Conservation (phyloP, 192 early-diverging fungal species). For the Podila epicladia region DNA sequence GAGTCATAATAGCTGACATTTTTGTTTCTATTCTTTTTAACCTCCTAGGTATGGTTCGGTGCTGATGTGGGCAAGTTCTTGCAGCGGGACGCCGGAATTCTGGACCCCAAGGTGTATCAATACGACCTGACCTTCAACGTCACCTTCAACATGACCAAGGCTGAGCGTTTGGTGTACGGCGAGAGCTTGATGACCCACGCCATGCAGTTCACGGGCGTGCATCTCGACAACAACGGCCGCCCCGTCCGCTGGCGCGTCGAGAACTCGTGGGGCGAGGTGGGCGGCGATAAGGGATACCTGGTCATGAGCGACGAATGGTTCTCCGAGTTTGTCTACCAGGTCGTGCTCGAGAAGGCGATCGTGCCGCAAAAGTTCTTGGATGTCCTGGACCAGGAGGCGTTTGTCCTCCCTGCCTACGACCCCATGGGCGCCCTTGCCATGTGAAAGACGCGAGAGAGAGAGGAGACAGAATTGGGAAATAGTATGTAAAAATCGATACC, state of each 20-base stretch:
- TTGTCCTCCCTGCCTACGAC: conserved; percentile 79
- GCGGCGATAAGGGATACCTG: conserved; percentile 79
- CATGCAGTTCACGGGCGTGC: conserved; percentile 83
- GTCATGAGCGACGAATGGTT: conserved; percentile 86
- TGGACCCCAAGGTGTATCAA: conserved; percentile 72
- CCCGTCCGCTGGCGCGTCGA: conserved; percentile 81
- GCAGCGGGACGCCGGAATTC: conserved; percentile 60
- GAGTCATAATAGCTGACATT: background rate
- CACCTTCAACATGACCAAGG: conserved; percentile 68
- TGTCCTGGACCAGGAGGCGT: conserved; percentile 69
- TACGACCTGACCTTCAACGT: conserved; percentile 74
- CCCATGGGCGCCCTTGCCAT: conserved; percentile 78
- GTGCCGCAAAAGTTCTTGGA: conserved; percentile 67
- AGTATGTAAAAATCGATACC: background rate
- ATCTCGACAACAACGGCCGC: conserved; percentile 68
- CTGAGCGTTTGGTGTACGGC: conserved; percentile 73
- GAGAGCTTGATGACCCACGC: conserved; percentile 84
- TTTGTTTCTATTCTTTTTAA: background rate
- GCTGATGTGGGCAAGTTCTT: conserved; percentile 78
- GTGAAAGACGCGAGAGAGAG: background rate
- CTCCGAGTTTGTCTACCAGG: conserved; percentile 81
- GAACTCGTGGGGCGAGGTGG: conserved; percentile 73
- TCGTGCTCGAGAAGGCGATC: conserved; percentile 75
- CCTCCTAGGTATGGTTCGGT: conserved; percentile 71
- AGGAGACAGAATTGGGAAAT: no score